These are phyloP conservation scores for Saturnispora dispora DNA, from an alignment of 805 yeast species.

Conservation along the genomic window DNA sequence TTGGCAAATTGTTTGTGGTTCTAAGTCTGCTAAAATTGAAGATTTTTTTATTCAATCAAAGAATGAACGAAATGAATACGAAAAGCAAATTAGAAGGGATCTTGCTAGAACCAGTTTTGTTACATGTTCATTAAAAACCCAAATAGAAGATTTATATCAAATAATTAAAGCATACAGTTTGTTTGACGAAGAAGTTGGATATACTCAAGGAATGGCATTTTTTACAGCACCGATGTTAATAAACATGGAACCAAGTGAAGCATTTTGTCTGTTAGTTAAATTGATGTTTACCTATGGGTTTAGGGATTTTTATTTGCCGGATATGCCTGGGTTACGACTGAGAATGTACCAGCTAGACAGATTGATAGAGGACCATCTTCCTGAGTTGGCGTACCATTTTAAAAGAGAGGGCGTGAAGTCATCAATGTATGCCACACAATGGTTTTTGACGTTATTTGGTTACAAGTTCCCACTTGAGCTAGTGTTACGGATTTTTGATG, in stretches of 20 bases:
- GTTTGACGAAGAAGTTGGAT: slow-evolving; percentile 89
- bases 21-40: slow-evolving; percentile 57
- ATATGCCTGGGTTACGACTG: slow-evolving; percentile 88
- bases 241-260: slow-evolving; percentile 75
- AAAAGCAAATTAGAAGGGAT: slow-evolving; percentile 72
- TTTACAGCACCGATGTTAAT: slow-evolving; percentile 76
- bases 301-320: slow-evolving; percentile 69
- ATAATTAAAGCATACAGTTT: slow-evolving; percentile 78
- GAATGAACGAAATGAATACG: slow-evolving; percentile 50
- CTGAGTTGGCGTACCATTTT: slow-evolving; percentile 66
- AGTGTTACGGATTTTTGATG: slow-evolving; percentile 80
- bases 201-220: slow-evolving; percentile 97
- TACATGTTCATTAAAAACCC: slow-evolving; percentile 45
- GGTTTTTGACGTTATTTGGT: slow-evolving; percentile 93
- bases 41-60: slow-evolving; percentile 45
- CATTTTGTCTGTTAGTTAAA: slow-evolving; percentile 71
- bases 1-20: slow-evolving; percentile 83
- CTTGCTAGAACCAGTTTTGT: slow-evolving; percentile 79
- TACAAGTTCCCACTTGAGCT: slow-evolving; percentile 88
- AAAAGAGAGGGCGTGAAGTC: slow-evolving; percentile 80
- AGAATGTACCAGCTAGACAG: slow-evolving; percentile 86
- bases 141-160: slow-evolving; percentile 55
- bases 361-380: slow-evolving; percentile 65
- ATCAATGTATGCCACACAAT: slow-evolving; percentile 95
- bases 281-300: slow-evolving; percentile 82